A percentile compares a stretch with the other conserved stretches of the same genome.
These are phyloP conservation scores for Magnolia kwangsiensis DNA, from an alignment of 164 flowering plant genomes.

Conservation along the genomic window DNA sequence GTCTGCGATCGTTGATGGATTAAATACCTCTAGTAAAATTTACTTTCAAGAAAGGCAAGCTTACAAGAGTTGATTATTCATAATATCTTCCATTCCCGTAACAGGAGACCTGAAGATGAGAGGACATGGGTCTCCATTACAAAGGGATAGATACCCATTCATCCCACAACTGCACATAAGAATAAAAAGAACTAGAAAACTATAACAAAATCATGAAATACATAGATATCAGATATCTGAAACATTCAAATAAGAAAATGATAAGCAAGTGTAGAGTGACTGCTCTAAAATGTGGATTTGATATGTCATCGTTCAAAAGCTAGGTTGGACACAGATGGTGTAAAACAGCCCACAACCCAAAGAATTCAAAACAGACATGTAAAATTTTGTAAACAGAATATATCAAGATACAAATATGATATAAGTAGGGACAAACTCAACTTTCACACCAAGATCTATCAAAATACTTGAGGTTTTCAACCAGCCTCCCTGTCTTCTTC, in stretches of 20 bases:
- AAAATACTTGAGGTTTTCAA: too few species aligned
- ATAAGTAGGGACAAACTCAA: too few species aligned
- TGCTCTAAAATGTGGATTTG: neutral
- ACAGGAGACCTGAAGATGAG: slow-evolving; percentile 84
- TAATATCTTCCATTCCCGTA: slow-evolving; percentile 66
- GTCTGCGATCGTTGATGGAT: neutral
- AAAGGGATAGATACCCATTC: slow-evolving; percentile 91
- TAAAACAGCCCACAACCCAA: neutral
- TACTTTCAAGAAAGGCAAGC: slow-evolving; percentile 6
- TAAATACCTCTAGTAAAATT: slow-evolving; percentile 1
- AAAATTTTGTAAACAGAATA: neutral
- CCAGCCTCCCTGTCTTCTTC: too few species aligned
- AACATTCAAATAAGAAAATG: neutral
- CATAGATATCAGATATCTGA: neutral
- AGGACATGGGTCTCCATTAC: slow-evolving; percentile 89
- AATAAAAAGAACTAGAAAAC: slow-evolving; percentile 40
- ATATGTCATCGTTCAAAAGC: neutral
- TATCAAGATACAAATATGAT: too few species aligned
- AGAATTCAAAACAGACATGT: neutral
- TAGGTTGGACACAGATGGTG: neutral
- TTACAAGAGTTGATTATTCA: slow-evolving; percentile 93
- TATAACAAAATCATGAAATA: slow-evolving; percentile 1
- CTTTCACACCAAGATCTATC: too few species aligned
- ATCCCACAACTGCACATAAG: slow-evolving; percentile 86
- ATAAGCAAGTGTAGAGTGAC: neutral